Conservation (phyloP, 257 asterid species). For the Penstemon eatonii region DNA sequence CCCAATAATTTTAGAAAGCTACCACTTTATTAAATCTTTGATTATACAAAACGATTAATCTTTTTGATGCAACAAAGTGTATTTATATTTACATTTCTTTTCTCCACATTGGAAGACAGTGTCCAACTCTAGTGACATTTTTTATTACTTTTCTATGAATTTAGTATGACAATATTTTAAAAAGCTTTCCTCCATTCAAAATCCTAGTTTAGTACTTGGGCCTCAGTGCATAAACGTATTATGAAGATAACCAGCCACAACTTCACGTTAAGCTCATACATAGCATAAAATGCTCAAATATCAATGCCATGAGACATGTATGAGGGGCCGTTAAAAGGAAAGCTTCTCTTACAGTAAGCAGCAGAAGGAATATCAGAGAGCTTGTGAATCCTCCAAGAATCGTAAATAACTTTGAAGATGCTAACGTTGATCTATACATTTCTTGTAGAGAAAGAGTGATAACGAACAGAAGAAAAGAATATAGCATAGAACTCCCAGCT, state of each 20-base stretch:
- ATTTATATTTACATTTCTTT: too few relatives aligned
- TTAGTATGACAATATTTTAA: not conserved
- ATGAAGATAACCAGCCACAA: not conserved
- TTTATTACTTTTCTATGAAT: not conserved
- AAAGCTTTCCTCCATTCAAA: not conserved
- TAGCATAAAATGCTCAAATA: constrained; percentile 4
- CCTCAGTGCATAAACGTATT: too few relatives aligned
- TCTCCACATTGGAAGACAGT: too few relatives aligned
- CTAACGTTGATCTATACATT: constrained; percentile 72
- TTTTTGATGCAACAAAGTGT: too few relatives aligned
- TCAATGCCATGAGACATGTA: not conserved
- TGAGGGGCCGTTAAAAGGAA: not conserved
- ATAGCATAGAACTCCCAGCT: constrained; percentile 83
- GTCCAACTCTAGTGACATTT: not conserved
- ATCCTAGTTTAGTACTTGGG: too few relatives aligned
- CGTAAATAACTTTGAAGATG: constrained; percentile 86
- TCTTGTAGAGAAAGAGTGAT: constrained; percentile 82
- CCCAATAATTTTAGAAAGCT: too few relatives aligned
- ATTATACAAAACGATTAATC: too few relatives aligned
- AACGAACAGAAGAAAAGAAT: constrained; percentile 71
- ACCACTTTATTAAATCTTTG: too few relatives aligned
- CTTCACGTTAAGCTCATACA: constrained; percentile 4
- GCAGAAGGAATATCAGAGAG: constrained; percentile 69
- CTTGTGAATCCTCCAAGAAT: constrained; percentile 94
- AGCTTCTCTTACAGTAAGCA: constrained; percentile 61